These are phyloP conservation scores for Diaporthe sp. DNA, from an alignment of 2,329 filamentous ascomycete genomes.

Conservation along the genomic window DNA sequence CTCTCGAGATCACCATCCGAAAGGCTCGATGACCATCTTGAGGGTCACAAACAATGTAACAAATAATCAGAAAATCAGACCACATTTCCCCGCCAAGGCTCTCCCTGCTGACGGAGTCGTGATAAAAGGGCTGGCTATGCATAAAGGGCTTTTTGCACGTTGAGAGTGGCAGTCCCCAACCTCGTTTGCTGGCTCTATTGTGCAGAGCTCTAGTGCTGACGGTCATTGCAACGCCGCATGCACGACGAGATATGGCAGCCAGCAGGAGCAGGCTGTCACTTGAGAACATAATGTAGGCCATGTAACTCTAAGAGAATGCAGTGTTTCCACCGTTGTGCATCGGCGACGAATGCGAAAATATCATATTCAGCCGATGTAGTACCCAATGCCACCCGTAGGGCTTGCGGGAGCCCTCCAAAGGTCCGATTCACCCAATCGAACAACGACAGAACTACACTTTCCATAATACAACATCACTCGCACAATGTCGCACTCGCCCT, in stretches of 20 bases:
- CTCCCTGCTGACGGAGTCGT: conserved; percentile 1
- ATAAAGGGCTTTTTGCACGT: not conserved
- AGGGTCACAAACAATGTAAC: conserved; percentile 15
- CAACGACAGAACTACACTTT: not conserved
- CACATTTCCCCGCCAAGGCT: conserved; percentile 7
- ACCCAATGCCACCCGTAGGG: not conserved
- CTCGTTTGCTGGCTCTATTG: not conserved
- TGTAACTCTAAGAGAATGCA: not conserved
- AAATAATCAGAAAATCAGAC: conserved; percentile 8
- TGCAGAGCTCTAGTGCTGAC: conserved; percentile 14
- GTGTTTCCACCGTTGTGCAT: not conserved
- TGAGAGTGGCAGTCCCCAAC: not conserved
- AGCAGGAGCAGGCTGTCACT: conserved; percentile 10
- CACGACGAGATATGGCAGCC: not conserved
- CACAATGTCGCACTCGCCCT: not conserved
- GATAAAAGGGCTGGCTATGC: not conserved
- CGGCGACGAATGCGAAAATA: not conserved
- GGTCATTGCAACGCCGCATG: conserved; percentile 4
- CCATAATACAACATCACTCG: not conserved
- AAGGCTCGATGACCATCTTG: not conserved
- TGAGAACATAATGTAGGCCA: not conserved
- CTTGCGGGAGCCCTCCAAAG: not conserved
- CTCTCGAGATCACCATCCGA: not conserved
- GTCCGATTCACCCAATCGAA: conserved; percentile 12
- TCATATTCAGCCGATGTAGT: not conserved